A percentile compares a stretch with the other conserved stretches of the same genome.
Conservation (phyloP, 345 rosid genomes). For the rapeseed (Brassica napus) region DNA sequence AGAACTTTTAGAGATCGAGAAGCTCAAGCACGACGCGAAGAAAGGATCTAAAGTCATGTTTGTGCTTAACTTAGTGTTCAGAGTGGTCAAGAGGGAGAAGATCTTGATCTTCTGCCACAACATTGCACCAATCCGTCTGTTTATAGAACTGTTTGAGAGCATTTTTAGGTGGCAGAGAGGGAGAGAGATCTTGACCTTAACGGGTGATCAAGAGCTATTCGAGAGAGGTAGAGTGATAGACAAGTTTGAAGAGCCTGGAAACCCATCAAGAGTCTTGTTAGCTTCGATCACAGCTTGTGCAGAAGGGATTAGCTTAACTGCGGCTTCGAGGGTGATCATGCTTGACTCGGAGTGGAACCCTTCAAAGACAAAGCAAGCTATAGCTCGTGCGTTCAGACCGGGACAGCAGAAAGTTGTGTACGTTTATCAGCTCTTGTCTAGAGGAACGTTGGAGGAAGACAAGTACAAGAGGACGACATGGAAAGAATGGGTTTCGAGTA, state of each 20-base stretch:
- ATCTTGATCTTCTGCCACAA: conserved; percentile 92
- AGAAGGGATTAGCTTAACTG: conserved; percentile 92
- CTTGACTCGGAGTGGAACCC: conserved; percentile 94
- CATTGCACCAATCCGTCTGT: conserved; percentile 82
- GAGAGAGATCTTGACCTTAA: conserved; percentile 1
- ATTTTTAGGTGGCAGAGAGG: neutral
- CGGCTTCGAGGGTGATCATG: conserved; percentile 85
- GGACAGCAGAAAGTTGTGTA: conserved; percentile 92
- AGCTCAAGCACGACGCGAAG: conserved; percentile 52
- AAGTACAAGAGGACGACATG: conserved; percentile 88
- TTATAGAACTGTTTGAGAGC: conserved; percentile 45
- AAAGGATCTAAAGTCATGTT: conserved; percentile 96
- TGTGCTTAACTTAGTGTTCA: conserved; percentile 78
- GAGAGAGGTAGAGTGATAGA: conserved; percentile 46
- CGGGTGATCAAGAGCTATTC: conserved; percentile 53
- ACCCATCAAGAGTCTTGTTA: conserved; percentile 25
- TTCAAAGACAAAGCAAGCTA: conserved; percentile 94
- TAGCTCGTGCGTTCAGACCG: conserved; percentile 87
- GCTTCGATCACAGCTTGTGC: conserved; percentile 97
- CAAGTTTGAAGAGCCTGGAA: conserved; percentile 2
- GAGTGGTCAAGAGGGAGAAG: conserved; percentile 77
- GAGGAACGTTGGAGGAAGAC: conserved; percentile 83
- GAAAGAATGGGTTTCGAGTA: conserved; percentile 97
- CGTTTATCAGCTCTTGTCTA: conserved; percentile 86
- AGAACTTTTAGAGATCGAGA: conserved; percentile 61